Evolutionary conservation across 2,329 filamentous ascomycete genomes (phyloP).

Genomic region (Monosporascus cannonballus): DNA sequence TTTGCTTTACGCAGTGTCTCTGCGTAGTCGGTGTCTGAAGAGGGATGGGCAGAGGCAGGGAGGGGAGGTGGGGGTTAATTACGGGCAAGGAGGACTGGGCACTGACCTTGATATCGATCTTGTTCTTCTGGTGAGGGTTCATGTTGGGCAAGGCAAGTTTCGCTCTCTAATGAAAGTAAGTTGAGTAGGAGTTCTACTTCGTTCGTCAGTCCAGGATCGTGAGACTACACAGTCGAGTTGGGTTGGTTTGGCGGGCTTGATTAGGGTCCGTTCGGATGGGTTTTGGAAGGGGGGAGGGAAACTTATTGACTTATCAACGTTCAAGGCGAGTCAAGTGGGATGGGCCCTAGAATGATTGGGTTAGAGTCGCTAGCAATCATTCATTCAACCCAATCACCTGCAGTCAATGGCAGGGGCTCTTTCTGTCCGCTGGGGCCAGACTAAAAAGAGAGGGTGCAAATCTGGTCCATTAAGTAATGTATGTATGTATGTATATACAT

Average conservation of each 20-base stretch:
- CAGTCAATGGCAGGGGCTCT: not conserved
- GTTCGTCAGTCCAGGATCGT: not conserved
- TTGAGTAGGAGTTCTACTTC: not conserved
- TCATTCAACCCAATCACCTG: not conserved
- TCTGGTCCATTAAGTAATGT: too few relatives aligned
- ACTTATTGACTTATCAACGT: not conserved
- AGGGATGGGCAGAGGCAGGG: slow-evolving; percentile 5
- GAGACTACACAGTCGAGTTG: not conserved
- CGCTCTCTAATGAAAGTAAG: not conserved
- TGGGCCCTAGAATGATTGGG: not conserved
- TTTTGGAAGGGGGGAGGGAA: not conserved
- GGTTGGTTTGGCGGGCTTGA: not conserved
- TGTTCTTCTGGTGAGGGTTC: slow-evolving; percentile 98
- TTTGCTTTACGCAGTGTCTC: too few relatives aligned
- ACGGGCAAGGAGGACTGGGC: slow-evolving; percentile 8
- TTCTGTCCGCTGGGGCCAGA: too few relatives aligned
- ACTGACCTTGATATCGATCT: slow-evolving; percentile 91
- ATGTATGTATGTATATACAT: not conserved
- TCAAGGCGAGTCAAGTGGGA: not conserved
- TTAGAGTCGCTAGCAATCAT: not conserved
- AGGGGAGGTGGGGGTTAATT: slow-evolving; percentile 6
- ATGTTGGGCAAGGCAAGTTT: slow-evolving; percentile 41
- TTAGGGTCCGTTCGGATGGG: not conserved
- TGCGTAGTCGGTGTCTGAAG: slow-evolving; percentile 4
- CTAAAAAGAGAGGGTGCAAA: too few relatives aligned